A percentile compares a stretch with the other conserved stretches of the same genome.
Conservation (phyloP, 495 filamentous ascomycete genomes). For the Articulospora tetracladia region DNA sequence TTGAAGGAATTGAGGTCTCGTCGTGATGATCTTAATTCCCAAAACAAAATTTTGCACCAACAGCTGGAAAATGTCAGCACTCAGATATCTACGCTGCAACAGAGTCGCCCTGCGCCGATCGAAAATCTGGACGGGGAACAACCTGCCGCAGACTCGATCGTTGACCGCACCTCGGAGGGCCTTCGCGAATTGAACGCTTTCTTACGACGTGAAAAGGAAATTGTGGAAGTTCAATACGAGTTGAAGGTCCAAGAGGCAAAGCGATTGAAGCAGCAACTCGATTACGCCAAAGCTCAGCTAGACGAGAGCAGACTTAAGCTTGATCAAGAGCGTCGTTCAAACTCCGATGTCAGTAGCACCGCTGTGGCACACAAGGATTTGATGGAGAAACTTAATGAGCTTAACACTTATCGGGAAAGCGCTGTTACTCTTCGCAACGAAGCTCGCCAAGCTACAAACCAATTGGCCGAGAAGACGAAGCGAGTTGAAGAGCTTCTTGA, state of each 20-base stretch:
- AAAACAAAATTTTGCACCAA: conserved; percentile 84
- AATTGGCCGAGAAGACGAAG: conserved; percentile 67
- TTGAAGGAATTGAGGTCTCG: conserved; percentile 70
- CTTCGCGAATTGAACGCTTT: conserved; percentile 87
- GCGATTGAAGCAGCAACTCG: conserved; percentile 82
- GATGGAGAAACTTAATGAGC: conserved; percentile 88
- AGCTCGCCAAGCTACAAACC: conserved; percentile 68
- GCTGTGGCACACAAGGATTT: conserved; percentile 78
- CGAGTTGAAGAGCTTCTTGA: conserved; percentile 69
- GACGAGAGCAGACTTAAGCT: conserved; percentile 84
- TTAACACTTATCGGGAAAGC: conserved; percentile 93
- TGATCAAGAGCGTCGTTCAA: conserved; percentile 77
- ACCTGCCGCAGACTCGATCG: conserved; percentile 21
- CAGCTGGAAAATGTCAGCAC: conserved; percentile 78
- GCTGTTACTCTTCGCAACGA: conserved; percentile 84
- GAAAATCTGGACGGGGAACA: conserved; percentile 41
- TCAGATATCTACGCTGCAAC: conserved; percentile 74
- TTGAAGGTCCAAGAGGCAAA: conserved; percentile 81
- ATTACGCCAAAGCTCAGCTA: conserved; percentile 78
- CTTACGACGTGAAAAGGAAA: conserved; percentile 94
- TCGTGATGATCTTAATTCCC: conserved; percentile 73
- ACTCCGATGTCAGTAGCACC: conserved; percentile 65
- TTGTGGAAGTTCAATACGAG: conserved; percentile 91
- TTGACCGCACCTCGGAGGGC: conserved; percentile 57
- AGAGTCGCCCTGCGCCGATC: conserved; percentile 55